These are phyloP conservation scores for Didymella glomerata DNA, from an alignment of 2,329 filamentous ascomycete genomes.

Conservation along the genomic window DNA sequence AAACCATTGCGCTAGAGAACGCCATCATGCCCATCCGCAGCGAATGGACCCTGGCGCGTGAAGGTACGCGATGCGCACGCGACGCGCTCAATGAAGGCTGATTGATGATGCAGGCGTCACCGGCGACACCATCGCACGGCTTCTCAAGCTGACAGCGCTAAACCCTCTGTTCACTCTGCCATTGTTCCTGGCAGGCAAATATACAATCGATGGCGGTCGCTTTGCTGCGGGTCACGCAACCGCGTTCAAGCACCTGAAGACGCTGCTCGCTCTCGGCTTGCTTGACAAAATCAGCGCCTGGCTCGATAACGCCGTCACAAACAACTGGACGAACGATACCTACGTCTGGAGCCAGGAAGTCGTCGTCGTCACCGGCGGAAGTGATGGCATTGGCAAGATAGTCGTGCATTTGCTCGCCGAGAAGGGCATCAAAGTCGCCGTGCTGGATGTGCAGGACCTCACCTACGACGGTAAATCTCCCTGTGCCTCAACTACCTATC, in stretches of 20 bases:
- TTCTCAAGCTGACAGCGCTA: slow-evolving; percentile 68
- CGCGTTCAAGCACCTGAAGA: slow-evolving; percentile 64
- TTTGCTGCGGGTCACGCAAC: slow-evolving; percentile 59
- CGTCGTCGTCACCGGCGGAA: slow-evolving; percentile 77
- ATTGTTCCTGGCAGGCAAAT: slow-evolving; percentile 68
- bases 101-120: slow-evolving; percentile 38
- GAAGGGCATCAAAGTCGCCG: slow-evolving; percentile 71
- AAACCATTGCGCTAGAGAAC: neutral
- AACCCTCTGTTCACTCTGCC: slow-evolving; percentile 72
- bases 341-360: slow-evolving; percentile 75
- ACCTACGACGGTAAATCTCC: slow-evolving; percentile 57
- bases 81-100: neutral
- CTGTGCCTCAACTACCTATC: neutral
- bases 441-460: slow-evolving; percentile 73
- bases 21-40: slow-evolving; percentile 49
- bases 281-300: slow-evolving; percentile 59
- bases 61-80: slow-evolving; percentile 40
- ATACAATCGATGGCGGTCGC: slow-evolving; percentile 68
- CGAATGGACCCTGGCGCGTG: slow-evolving; percentile 50
- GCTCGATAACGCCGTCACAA: slow-evolving; percentile 60
- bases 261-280: slow-evolving; percentile 63
- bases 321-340: slow-evolving; percentile 61
- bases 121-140: slow-evolving; percentile 65
- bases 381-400: slow-evolving; percentile 74
- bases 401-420: slow-evolving; percentile 73